A percentile compares a stretch with the other conserved stretches of the same genome.
Evolutionary conservation across 805 yeast genomes (phyloP).

Genomic region (Teunomyces barrocoloradensis): DNA sequence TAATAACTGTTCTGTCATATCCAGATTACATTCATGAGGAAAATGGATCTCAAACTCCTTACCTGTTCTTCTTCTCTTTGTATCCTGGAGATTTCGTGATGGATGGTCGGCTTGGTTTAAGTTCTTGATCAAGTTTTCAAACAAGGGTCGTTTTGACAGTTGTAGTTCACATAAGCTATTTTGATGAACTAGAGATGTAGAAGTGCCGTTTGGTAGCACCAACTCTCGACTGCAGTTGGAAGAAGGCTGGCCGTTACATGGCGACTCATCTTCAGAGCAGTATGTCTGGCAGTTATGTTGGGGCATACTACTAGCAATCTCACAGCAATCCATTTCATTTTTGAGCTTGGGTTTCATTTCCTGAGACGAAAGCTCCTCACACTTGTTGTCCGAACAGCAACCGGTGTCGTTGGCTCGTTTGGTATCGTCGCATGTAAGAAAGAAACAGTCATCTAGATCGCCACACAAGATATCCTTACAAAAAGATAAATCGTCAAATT

Average conservation of each 20-base stretch:
- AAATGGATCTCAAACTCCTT: conserved; percentile 33
- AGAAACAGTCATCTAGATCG: conserved; percentile 45
- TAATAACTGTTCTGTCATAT: neutral
- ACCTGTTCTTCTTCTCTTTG: conserved; percentile 6
- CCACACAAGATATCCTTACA: conserved; percentile 43
- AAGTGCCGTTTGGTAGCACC: neutral
- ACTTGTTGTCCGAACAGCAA: conserved; percentile 3
- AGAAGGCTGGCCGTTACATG: neutral
- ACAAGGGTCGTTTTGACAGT: conserved; percentile 30
- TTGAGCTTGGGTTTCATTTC: neutral
- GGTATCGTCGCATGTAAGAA: conserved; percentile 29
- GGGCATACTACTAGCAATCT: conserved; percentile 6
- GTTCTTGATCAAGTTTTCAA: conserved; percentile 37
- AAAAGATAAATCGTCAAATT: conserved; percentile 29
- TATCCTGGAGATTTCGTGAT: conserved; percentile 6
- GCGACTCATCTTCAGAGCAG: neutral
- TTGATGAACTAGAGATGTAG: neutral
- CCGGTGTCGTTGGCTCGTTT: conserved; percentile 1
- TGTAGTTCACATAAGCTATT: conserved; percentile 28
- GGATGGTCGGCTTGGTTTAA: conserved; percentile 29
- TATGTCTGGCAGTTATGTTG: conserved; percentile 1
- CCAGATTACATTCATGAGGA: conserved; percentile 38
- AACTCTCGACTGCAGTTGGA: neutral
- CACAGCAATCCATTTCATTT: conserved; percentile 9
- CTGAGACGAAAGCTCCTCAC: conserved; percentile 5